Base-by-base conservation (phyloP, 768 basidiomycete species). In the Naganishia friedmannii region DNA sequence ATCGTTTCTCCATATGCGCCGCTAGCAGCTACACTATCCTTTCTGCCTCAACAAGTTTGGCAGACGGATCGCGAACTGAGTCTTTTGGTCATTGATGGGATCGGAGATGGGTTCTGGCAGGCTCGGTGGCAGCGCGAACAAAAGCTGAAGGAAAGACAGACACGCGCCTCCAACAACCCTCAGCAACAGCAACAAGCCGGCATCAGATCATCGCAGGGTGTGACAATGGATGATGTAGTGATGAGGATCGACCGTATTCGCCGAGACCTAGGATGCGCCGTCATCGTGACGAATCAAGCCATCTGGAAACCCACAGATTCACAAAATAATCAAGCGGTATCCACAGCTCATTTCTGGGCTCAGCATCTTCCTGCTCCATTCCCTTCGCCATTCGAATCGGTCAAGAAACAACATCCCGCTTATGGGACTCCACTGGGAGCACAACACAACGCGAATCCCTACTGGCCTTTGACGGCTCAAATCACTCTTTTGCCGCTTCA, bases 91-190 rank as follows among this genome's bases (percentile, higher is more conserved):
- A 34, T 68, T n/a, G 71, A 72, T 56, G 71, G 71, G 12, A 23
- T 72, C 37, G 67, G 71, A 9, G 71, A 72, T 21, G 51, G 58
- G 32, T 72, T 48, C 55, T 72, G 71, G 71, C 57, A 65, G 21
- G 32, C 48, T 3, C 39, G 71, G 23, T 57, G 67, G 66, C 65
- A 70, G n/a, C 58, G 53, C 6, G 65, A 70, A 34, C 65, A 70
- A 26, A 65, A 55, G 23, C 37, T 26, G 6, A 63, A 63, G 60
- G 60, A 63, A 29, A 39, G 67, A 37, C 67, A 39, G 31, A 6
- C 3, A 28, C 60, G 21, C 6, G 42, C 37, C 4, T 37, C 46
- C 3, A 37, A 34, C n/a, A 23, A 26, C 4, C 39, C 29, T 19
- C 60, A 34, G 5, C 23, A 3, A 2, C 6, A 4, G n/a, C 37